Evolutionary conservation across 2,329 filamentous ascomycete genomes (phyloP).

Genomic region (Nigrospora osmanthi): DNA sequence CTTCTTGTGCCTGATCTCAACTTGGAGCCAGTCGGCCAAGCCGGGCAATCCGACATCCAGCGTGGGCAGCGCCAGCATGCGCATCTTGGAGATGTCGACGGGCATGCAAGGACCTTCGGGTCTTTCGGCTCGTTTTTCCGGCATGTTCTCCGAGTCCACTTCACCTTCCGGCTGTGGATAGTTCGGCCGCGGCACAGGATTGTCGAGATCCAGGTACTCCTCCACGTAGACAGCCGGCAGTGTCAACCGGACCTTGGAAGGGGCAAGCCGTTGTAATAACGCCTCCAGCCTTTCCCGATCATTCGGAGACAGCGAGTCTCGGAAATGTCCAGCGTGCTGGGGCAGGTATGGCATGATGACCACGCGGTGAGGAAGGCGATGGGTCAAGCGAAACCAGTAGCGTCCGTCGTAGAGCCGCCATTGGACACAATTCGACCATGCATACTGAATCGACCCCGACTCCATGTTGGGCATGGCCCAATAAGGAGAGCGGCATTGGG

Average conservation of each 20-base stretch:
- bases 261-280: conserved; percentile 40
- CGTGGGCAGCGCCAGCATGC: conserved; percentile 45
- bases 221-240: conserved; percentile 46
- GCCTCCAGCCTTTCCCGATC: conserved; percentile 27
- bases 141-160: too few relatives aligned
- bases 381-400: conserved; percentile 48
- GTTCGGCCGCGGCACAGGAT: conserved; percentile 4
- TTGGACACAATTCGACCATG: conserved; percentile 18
- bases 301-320: conserved; percentile 28
- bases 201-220: conserved; percentile 20
- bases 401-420: conserved; percentile 50
- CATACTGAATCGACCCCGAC: not conserved
- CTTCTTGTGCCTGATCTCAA: conserved; percentile 41
- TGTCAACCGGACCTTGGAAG: conserved; percentile 47
- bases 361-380: conserved; percentile 32
- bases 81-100: conserved; percentile 18
- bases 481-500: conserved; percentile 12
- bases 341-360: conserved; percentile 36
- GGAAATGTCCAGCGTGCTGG: conserved; percentile 38
- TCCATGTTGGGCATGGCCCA: not conserved
- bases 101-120: conserved; percentile 3
- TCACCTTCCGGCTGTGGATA: conserved; percentile 10
- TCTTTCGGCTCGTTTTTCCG: too few relatives aligned
- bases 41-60: conserved; percentile 39
- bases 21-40: conserved; percentile 39